Percentiles rank a stretch among this genome's conserved stretches.
Evolutionary conservation across 495 filamentous ascomycete species (phyloP).

Genomic region (Xanthoparmelia taractica): DNA sequence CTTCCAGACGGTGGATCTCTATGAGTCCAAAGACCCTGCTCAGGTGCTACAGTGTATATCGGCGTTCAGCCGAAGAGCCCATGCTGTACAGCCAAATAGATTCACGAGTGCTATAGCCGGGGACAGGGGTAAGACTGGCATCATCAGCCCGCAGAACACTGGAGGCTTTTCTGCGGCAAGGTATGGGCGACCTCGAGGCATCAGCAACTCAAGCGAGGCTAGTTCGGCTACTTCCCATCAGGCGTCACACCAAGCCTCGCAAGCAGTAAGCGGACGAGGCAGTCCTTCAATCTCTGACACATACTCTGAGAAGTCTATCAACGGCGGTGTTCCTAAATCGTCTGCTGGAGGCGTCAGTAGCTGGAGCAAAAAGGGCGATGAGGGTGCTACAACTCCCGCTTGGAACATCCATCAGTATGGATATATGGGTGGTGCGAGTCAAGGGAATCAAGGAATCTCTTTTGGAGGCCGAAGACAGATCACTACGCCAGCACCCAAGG

Average conservation of each 20-base stretch:
- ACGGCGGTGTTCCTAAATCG: constrained; percentile 31
- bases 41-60: constrained; percentile 91
- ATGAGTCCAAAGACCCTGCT: constrained; percentile 91
- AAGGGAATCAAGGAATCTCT: constrained; percentile 86
- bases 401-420: constrained; percentile 99
- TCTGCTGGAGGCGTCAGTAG: constrained; percentile 58
- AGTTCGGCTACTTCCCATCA: constrained; percentile 47
- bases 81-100: constrained; percentile 61
- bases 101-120: constrained; percentile 69
- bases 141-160: constrained; percentile 64
- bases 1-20: constrained; percentile 96
- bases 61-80: constrained; percentile 83
- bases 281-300: constrained; percentile 50
- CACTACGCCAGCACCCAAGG: constrained; percentile 68
- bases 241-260: constrained; percentile 40
- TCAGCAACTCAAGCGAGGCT: constrained; percentile 61
- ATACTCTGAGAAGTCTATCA: constrained; percentile 24
- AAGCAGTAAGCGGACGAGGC: constrained; percentile 45
- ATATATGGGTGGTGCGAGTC: constrained; percentile 96
- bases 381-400: constrained; percentile 72
- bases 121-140: constrained; percentile 45
- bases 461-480: constrained; percentile 93
- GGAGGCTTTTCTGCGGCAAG: constrained; percentile 45
- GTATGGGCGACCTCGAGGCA: constrained; percentile 41
- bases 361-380: constrained; percentile 83